Percentiles rank a stretch among this genome's conserved stretches.
Conservation (phyloP, 441 rosid species). For the Biscutella laevigata region DNA sequence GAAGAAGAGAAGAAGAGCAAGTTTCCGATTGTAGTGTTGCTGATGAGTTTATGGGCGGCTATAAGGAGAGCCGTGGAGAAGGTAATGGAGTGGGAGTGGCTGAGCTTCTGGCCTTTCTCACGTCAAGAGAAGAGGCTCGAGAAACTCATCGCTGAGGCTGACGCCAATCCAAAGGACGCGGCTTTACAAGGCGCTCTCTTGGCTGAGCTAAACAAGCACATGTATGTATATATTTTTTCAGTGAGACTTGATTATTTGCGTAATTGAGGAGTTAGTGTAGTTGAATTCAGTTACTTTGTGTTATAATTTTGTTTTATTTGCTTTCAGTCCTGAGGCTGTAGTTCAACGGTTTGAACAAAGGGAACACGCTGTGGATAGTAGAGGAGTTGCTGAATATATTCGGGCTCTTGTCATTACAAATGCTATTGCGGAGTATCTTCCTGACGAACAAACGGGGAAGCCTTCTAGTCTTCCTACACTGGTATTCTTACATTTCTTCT, state of each 20-base stretch:
- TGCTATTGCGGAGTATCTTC: conserved; percentile 81
- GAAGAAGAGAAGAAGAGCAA: conserved; percentile 27
- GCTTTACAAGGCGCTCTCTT: conserved; percentile 60
- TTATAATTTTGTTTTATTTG: not conserved
- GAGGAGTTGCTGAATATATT: conserved; percentile 83
- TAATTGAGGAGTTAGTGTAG: not conserved
- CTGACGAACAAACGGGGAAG: conserved; percentile 73
- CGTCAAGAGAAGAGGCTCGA: conserved; percentile 63
- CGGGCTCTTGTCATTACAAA: conserved; percentile 71
- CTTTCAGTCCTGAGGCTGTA: conserved; percentile 72
- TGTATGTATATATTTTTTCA: conserved; percentile 29
- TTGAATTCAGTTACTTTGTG: not conserved
- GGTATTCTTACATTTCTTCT: conserved; percentile 34
- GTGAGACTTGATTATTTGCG: not conserved
- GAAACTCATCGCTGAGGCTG: conserved; percentile 70
- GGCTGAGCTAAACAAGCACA: conserved; percentile 81
- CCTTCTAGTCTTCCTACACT: conserved; percentile 75
- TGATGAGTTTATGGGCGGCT: conserved; percentile 56
- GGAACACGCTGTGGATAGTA: conserved; percentile 70
- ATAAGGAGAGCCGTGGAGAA: conserved; percentile 42
- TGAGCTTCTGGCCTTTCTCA: conserved; percentile 67
- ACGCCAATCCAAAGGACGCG: conserved; percentile 73
- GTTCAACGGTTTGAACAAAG: conserved; percentile 78
- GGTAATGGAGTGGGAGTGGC: conserved; percentile 53
- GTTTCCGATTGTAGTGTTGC: conserved; percentile 38